These are phyloP conservation scores for Acer saccharum DNA, from an alignment of 345 rosid species.

Conservation along the genomic window DNA sequence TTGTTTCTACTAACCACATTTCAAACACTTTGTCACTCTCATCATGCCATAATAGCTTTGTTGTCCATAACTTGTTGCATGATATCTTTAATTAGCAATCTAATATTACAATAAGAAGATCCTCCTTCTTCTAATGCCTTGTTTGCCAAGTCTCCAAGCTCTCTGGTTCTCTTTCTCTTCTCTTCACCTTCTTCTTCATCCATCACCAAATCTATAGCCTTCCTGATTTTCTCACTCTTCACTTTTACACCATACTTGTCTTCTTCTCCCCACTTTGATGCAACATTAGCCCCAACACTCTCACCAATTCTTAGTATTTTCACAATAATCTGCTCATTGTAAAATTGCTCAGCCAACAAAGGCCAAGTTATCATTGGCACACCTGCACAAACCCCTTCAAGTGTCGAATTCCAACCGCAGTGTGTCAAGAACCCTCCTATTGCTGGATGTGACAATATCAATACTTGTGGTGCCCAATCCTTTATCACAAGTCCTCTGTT, in stretches of 20 bases:
- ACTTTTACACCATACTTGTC: not conserved
- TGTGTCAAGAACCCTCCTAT: constrained; percentile 4
- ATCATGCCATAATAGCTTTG: not conserved
- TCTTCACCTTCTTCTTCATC: not conserved
- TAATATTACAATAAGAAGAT: constrained; percentile 1
- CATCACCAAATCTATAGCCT: constrained; percentile 4
- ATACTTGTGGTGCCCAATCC: constrained; percentile 8
- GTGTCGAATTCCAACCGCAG: constrained; percentile 10
- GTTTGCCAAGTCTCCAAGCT: constrained; percentile 1
- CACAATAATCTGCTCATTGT: constrained; percentile 4
- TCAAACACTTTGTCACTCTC: too few relatives aligned
- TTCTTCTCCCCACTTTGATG: not conserved
- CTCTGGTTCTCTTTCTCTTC: not conserved
- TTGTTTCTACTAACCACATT: too few relatives aligned
- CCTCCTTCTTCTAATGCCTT: constrained; percentile 1
- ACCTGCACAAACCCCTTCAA: constrained; percentile 7
- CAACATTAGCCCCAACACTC: constrained; percentile 2
- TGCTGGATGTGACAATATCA: constrained; percentile 11
- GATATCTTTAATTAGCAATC: not conserved
- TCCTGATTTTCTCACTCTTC: not conserved
- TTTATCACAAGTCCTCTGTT: not conserved
- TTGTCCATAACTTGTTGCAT: not conserved
- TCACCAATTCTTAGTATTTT: constrained; percentile 1
- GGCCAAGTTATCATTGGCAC: constrained; percentile 14
- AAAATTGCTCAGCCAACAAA: constrained; percentile 6